These are phyloP conservation scores for Cucumis cinereus DNA, from an alignment of 306 rosid genomes.

Conservation along the genomic window DNA sequence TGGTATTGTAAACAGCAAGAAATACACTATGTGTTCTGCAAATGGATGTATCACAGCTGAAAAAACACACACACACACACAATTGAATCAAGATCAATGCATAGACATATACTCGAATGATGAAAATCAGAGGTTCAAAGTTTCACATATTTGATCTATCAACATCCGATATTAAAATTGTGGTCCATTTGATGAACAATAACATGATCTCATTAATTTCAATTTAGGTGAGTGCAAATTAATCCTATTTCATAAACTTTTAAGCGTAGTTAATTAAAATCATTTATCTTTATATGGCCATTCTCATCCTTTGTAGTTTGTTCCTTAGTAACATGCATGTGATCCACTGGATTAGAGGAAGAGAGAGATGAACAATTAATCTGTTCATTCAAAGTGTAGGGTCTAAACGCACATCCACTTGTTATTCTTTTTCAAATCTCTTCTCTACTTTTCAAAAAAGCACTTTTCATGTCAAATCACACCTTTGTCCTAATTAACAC, in stretches of 20 bases:
- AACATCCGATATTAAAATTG: too few relatives aligned
- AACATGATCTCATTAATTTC: too few relatives aligned
- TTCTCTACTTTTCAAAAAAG: background rate
- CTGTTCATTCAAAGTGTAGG: background rate
- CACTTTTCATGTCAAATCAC: background rate
- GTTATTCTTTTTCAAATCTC: background rate
- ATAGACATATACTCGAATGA: too few relatives aligned
- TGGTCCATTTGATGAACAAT: too few relatives aligned
- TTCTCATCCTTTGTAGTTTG: background rate
- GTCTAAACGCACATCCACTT: background rate
- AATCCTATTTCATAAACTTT: too few relatives aligned
- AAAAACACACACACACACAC: background rate
- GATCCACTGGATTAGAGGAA: background rate
- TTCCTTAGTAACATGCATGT: background rate
- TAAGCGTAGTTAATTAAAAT: too few relatives aligned
- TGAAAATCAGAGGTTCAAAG: too few relatives aligned
- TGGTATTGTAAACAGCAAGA: constrained; percentile 39
- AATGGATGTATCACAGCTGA: constrained; percentile 68
- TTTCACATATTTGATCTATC: too few relatives aligned
- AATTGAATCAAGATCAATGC: too few relatives aligned
- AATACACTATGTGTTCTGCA: constrained; percentile 42
- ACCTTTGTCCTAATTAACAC: too few relatives aligned
- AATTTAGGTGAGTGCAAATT: too few relatives aligned
- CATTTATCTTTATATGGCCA: background rate
- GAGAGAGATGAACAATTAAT: background rate